Conservation (phyloP, 129 eudicot species). For the Centella asiatica region DNA sequence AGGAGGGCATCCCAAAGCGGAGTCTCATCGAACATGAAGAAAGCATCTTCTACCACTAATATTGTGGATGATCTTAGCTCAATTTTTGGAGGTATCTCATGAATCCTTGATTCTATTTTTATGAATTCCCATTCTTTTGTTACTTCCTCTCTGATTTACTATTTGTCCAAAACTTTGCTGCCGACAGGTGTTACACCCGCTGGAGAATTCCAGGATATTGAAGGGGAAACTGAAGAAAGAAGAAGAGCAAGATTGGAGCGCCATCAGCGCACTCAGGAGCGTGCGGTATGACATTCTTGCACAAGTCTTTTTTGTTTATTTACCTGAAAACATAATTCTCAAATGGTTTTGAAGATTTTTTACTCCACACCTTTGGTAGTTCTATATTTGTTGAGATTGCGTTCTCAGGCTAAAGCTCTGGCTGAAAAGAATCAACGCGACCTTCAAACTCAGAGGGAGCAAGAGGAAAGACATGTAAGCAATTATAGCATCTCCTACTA, state of each 20-base stretch:
- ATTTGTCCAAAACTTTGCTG: conserved; percentile 17
- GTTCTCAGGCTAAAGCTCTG: conserved; percentile 77
- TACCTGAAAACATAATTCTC: not conserved
- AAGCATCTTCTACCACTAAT: conserved; percentile 79
- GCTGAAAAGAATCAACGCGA: conserved; percentile 94
- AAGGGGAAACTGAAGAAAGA: conserved; percentile 96
- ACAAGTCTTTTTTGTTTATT: not conserved
- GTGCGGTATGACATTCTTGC: conserved; percentile 63
- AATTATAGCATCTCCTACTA: conserved; percentile 5
- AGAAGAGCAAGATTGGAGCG: conserved; percentile 94
- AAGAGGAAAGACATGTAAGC: conserved; percentile 86
- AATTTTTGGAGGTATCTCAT: conserved; percentile 74
- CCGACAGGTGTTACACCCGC: conserved; percentile 56
- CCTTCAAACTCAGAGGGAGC: conserved; percentile 79
- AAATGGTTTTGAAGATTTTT: not conserved
- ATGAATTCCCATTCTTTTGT: conserved; percentile 6
- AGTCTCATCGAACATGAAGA: conserved; percentile 62
- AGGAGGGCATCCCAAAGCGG: conserved; percentile 45
- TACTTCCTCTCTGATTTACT: conserved; percentile 6
- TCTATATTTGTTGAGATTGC: conserved; percentile 6
- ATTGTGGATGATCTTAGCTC: conserved; percentile 89
- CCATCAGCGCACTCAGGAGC: conserved; percentile 97
- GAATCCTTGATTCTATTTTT: not conserved
- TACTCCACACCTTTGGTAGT: not conserved
- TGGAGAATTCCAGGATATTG: conserved; percentile 80